phyloP scores from a whole-genome alignment of 2,329 filamentous ascomycete species.

The Monosporascus sp. region DNA sequence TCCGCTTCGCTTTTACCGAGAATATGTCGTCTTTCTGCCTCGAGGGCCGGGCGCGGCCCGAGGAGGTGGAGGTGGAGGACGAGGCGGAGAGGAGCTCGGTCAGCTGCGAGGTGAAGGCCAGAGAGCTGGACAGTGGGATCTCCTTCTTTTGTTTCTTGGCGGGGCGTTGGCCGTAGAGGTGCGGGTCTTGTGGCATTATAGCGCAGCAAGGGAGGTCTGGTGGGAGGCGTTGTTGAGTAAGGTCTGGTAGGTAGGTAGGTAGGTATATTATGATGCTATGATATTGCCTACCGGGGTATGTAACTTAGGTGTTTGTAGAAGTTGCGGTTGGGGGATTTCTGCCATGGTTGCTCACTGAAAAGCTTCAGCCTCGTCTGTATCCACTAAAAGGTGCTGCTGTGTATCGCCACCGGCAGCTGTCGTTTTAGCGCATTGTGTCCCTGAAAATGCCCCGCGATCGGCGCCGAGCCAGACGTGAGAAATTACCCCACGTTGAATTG shows the following conservation, averaged over 20 bases:
- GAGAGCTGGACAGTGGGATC: slow-evolving; percentile 64
- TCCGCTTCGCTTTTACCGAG: slow-evolving; percentile 39
- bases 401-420: slow-evolving; percentile 4
- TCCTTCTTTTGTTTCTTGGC: slow-evolving; percentile 65
- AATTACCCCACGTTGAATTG: slow-evolving; percentile 16
- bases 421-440: slow-evolving; percentile 1
- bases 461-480: background rate
- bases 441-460: slow-evolving; percentile 25
- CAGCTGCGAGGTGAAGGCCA: slow-evolving; percentile 86
- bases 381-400: background rate
- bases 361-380: background rate
- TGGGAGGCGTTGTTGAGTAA: too few relatives aligned
- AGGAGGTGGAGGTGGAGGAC: slow-evolving; percentile 35
- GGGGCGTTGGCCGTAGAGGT: slow-evolving; percentile 72
- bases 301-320: background rate
- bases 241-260: background rate
- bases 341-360: too few relatives aligned
- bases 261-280: background rate
- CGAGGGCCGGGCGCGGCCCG: slow-evolving; percentile 49
- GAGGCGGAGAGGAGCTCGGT: slow-evolving; percentile 67
- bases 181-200: slow-evolving; percentile 58
- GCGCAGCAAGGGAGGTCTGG: too few relatives aligned
- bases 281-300: background rate
- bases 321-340: background rate
- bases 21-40: slow-evolving; percentile 66